Evolutionary conservation across 768 basidiomycete species (phyloP).

Genomic region (Russula griseocarnosa): DNA sequence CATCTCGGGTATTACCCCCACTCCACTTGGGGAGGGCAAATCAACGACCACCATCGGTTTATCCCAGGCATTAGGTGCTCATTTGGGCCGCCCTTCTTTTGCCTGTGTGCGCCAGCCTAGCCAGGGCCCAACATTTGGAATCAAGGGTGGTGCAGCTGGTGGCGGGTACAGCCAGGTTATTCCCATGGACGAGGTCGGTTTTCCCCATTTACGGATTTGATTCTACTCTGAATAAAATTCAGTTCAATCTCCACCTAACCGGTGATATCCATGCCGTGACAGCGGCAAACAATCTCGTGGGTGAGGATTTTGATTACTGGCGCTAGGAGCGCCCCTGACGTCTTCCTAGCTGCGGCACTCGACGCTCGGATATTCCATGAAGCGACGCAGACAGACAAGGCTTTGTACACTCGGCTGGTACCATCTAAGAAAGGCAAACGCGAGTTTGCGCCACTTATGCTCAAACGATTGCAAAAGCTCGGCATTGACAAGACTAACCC

Average conservation of each 20-base stretch:
- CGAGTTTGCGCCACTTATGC: constrained; percentile 93
- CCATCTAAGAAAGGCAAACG: constrained; percentile 92
- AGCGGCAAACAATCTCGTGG: constrained; percentile 94
- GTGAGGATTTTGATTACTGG: constrained; percentile 38
- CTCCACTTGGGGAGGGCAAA: constrained; percentile 96
- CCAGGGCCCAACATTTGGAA: constrained; percentile 98
- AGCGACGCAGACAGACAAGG: constrained; percentile 92
- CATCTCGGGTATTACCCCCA: constrained; percentile 94
- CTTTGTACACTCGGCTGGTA: constrained; percentile 86
- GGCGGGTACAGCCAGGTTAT: constrained; percentile 99
- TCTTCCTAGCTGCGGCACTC: constrained; percentile 77
- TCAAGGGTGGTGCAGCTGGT: constrained; percentile 98
- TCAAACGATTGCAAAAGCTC: constrained; percentile 91
- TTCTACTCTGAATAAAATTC: constrained; percentile 11
- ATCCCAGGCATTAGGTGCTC: constrained; percentile 93
- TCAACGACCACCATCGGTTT: constrained; percentile 97
- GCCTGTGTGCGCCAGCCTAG: constrained; percentile 97
- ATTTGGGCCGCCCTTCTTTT: constrained; percentile 87
- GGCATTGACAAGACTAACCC: constrained; percentile 94
- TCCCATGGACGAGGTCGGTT: constrained; percentile 90
- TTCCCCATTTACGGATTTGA: neutral
- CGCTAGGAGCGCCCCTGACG: constrained; percentile 1
- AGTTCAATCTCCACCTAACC: constrained; percentile 95
- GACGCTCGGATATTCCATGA: constrained; percentile 99
- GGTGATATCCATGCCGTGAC: constrained; percentile 98